Conservation (phyloP, 1,139 yeast species). For the Yamadazyma jaroonii region DNA sequence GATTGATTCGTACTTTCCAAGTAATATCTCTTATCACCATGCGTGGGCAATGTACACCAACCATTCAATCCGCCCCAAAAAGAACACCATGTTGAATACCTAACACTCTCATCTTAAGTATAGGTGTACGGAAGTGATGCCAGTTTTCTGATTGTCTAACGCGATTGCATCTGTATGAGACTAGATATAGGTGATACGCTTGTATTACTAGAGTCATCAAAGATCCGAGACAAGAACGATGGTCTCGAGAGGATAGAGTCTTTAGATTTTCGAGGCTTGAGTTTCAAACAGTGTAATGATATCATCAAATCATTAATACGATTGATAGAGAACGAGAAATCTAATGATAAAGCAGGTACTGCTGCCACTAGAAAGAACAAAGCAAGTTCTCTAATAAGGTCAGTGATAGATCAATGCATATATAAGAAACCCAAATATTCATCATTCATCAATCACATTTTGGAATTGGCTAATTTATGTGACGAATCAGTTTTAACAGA, state of each 20-base stretch:
- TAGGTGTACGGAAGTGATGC: neutral
- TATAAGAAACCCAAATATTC: slow-evolving; percentile 4
- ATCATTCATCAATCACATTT: slow-evolving; percentile 4
- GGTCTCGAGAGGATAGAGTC: slow-evolving; percentile 9
- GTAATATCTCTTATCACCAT: no score
- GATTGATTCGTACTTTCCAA: no score
- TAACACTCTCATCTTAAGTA: no score
- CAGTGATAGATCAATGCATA: slow-evolving; percentile 9
- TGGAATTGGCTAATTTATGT: slow-evolving; percentile 6
- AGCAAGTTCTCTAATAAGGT: slow-evolving; percentile 9
- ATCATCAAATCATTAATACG: slow-evolving; percentile 10
- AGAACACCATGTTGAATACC: no score
- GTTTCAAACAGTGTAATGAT: slow-evolving; percentile 8
- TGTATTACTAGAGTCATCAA: slow-evolving; percentile 11
- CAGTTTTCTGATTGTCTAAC: no score
- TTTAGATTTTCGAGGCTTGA: neutral
- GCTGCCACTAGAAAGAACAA: slow-evolving; percentile 6
- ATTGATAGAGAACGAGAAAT: slow-evolving; percentile 10
- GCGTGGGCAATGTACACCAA: no score
- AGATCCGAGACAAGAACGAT: slow-evolving; percentile 13
- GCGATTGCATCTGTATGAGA: slow-evolving; percentile 3
- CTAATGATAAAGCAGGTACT: slow-evolving; percentile 8
- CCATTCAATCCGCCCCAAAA: no score
- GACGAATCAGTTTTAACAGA: slow-evolving; percentile 9
- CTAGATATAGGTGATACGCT: slow-evolving; percentile 2